Base-by-base conservation (phyloP, 805 yeast species). In the Saturnispora gosingensis region DNA sequence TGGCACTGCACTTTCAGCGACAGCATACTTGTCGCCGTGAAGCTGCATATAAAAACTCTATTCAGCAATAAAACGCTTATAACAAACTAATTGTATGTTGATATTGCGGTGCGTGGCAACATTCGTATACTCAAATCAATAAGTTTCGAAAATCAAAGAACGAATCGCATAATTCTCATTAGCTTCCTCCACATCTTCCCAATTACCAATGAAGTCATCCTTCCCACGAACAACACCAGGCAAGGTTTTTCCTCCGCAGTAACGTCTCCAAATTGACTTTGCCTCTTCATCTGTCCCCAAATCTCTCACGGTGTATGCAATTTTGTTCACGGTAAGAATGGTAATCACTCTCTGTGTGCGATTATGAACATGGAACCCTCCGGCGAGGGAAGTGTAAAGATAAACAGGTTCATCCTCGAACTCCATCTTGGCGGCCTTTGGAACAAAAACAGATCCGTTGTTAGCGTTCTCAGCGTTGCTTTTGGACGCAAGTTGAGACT, bases 221-320 rank as follows among this genome's bases (percentile, higher is more conserved):
- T 81, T 81, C 8, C 86, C 88, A 66, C 96, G 77, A 16, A 89
- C 89, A 16, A 89, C 76, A 34, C 90, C 97, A 2, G 97, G 97
- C 53, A 88, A 75, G 2, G 80, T 71, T 58, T 85, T 81, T 3
- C 95, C 96, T 28, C 72, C 73, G 16, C 85, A 73, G 60, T 78
- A 78, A 58, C 93, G 76, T 60, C 80, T 80, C 97, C 97, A 89
- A 27, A 88, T 76, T 59, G 80, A 77, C 65, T 88, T 82, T 15
- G 96, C 96, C 54, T 82, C 84, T 48, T 82, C 88, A 63, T 89
- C 95, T 0, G 96, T 88, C 5, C 96, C 96, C 49, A 88, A 69
- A 63, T 89, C 97, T 53, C 85, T 79, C 62, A 80, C 76, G 30
- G 78, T 76, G 63, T 80, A 86, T 53, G 78, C 73, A 48, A 89